Percentiles rank a stretch among this genome's conserved stretches.
Evolutionary conservation across 2,329 filamentous ascomycete species (phyloP).

Genomic region (Fusarium pininemorale): DNA sequence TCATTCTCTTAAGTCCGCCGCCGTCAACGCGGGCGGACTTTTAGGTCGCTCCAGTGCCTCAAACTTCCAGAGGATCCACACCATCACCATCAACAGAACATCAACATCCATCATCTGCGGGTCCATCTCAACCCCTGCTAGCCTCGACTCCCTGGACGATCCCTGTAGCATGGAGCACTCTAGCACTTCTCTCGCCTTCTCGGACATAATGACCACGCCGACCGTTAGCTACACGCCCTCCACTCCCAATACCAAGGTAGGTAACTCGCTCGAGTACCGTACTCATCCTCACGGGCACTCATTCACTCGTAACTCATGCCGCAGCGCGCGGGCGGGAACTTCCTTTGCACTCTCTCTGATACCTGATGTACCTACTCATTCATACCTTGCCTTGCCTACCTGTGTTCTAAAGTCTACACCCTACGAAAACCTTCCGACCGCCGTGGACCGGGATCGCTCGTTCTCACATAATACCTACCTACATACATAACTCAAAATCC

Average conservation of each 20-base stretch:
- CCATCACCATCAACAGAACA: constrained; percentile 32
- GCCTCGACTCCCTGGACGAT: constrained; percentile 23
- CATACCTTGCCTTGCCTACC: neutral
- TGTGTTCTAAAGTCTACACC: neutral
- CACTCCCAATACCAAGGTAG: neutral
- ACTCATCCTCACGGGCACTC: neutral
- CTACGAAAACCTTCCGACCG: constrained; percentile 41
- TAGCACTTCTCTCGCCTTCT: constrained; percentile 43
- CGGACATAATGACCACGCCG: constrained; percentile 55
- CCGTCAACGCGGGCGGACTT: constrained; percentile 31
- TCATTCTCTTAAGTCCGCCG: constrained; percentile 28
- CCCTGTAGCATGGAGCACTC: constrained; percentile 17
- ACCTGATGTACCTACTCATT: neutral
- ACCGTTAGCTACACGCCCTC: constrained; percentile 40
- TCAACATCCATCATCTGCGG: constrained; percentile 20
- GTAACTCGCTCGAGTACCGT: neutral
- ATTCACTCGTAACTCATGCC: constrained; percentile 1
- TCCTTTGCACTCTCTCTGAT: constrained; percentile 10
- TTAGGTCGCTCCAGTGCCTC: constrained; percentile 15
- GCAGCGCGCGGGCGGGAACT: constrained; percentile 27
- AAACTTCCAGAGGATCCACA: constrained; percentile 20
- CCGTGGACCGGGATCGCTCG: constrained; percentile 22
- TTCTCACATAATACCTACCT: constrained; percentile 42
- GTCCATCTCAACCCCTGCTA: constrained; percentile 7
- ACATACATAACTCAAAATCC: constrained; percentile 20